Percentiles rank a stretch among this genome's conserved stretches.
Evolutionary conservation across 768 basidiomycete species (phyloP).

Genomic region (Boletus reticulatus): DNA sequence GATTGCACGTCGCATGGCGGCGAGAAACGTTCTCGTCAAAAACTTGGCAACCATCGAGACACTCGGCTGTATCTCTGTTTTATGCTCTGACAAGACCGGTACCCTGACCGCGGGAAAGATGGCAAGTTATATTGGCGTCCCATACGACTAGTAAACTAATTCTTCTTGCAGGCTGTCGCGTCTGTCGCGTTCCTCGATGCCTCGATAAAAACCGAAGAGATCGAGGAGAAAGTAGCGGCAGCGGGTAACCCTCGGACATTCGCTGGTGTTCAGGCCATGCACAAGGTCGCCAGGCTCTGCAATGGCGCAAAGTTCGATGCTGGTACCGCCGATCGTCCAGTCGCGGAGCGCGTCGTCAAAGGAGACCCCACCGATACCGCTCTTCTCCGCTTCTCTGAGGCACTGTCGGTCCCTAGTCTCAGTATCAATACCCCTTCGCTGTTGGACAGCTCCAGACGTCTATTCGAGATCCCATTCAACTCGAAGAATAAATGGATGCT

Average conservation of each 20-base stretch:
- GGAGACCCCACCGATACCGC: constrained; percentile 56
- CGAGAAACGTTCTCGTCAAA: constrained; percentile 47
- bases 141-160: not conserved
- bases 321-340: constrained; percentile 19
- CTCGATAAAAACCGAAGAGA: constrained; percentile 19
- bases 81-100: constrained; percentile 58
- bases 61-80: constrained; percentile 48
- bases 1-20: constrained; percentile 47
- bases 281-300: constrained; percentile 50
- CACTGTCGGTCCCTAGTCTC: constrained; percentile 22
- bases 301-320: constrained; percentile 54
- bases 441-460: constrained; percentile 20
- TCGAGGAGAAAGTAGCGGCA: constrained; percentile 13
- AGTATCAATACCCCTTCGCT: constrained; percentile 24
- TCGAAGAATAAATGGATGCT: constrained; percentile 62
- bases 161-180: constrained; percentile 35
- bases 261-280: constrained; percentile 29
- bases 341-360: constrained; percentile 36
- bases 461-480: constrained; percentile 43
- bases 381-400: constrained; percentile 48
- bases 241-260: constrained; percentile 10
- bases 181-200: constrained; percentile 37
- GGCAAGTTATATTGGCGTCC: constrained; percentile 23
- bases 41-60: constrained; percentile 54
- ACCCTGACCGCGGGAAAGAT: constrained; percentile 50